Conservation (phyloP, 768 basidiomycete species). For the Leccinum longicurvipes region DNA sequence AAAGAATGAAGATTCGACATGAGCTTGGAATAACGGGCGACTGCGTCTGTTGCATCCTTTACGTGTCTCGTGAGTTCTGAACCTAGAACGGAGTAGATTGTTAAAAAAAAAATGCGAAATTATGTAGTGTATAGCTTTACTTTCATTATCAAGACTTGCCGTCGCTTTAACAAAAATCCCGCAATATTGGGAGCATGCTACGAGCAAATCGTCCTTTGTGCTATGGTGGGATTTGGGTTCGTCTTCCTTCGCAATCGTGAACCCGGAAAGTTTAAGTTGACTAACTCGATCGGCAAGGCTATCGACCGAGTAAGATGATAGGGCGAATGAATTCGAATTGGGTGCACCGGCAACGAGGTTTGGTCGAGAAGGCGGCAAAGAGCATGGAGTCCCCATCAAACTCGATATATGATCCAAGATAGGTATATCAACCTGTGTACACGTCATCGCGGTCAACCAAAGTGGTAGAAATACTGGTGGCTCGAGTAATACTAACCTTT, state of each 20-base stretch:
- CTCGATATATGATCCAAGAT: constrained; percentile 45
- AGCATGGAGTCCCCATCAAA: constrained; percentile 33
- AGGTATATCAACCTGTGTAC: constrained; percentile 44
- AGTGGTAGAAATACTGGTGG: background rate
- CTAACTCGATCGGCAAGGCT: constrained; percentile 14
- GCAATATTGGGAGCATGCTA: constrained; percentile 41
- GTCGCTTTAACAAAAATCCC: constrained; percentile 45
- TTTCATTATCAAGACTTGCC: constrained; percentile 28
- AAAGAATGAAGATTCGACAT: constrained; percentile 10
- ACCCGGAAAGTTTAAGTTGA: constrained; percentile 19
- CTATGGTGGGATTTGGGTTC: background rate
- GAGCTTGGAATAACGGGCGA: constrained; percentile 21
- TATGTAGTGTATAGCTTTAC: background rate
- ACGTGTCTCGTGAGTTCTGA: constrained; percentile 19
- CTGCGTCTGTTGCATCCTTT: constrained; percentile 14
- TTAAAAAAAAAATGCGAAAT: background rate
- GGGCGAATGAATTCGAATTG: background rate
- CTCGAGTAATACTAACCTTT: constrained; percentile 40
- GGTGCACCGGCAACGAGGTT: background rate
- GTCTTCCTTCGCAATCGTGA: background rate
- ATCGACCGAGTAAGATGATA: constrained; percentile 13
- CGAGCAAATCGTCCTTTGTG: constrained; percentile 17
- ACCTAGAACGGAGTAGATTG: constrained; percentile 1
- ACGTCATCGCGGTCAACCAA: background rate
- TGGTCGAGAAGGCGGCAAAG: constrained; percentile 3